Evolutionary conservation across 345 rosid species (phyloP).

Genomic region (Brassica nigra): DNA sequence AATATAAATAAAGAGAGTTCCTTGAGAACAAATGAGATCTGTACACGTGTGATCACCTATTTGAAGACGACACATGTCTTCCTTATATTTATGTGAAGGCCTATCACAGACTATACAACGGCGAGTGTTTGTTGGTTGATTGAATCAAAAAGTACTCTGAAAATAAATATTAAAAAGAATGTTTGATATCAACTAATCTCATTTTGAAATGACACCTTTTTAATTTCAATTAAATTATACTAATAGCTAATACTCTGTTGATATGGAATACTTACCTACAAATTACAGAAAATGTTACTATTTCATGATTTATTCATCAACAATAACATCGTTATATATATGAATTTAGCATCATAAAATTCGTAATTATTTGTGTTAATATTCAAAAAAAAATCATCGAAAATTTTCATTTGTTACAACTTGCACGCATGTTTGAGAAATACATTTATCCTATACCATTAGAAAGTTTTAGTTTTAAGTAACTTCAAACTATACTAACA

Average conservation of each 20-base stretch:
- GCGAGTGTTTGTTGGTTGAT: constrained; percentile 39
- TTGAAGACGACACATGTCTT: constrained; percentile 39
- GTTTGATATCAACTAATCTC: constrained; percentile 28
- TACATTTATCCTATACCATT: background rate
- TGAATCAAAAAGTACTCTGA: constrained; percentile 20
- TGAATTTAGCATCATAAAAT: background rate
- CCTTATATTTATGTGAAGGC: constrained; percentile 9
- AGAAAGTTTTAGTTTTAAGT: background rate
- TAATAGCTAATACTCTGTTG: constrained; percentile 14
- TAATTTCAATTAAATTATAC: constrained; percentile 2
- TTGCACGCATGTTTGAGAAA: background rate
- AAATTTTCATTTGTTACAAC: background rate
- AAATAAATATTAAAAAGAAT: background rate
- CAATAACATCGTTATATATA: background rate
- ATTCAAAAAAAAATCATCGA: background rate
- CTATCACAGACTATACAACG: constrained; percentile 19
- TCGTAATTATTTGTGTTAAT: background rate
- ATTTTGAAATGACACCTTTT: constrained; percentile 13
- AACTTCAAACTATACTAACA: background rate
- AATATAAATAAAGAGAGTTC: background rate
- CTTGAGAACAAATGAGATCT: constrained; percentile 26
- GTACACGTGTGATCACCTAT: constrained; percentile 25
- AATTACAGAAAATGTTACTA: background rate
- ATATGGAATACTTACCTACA: constrained; percentile 29
- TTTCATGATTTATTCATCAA: background rate